Base-by-base conservation (phyloP, 208 protist genomes). In the Acanthamoeba healyi region DNA sequence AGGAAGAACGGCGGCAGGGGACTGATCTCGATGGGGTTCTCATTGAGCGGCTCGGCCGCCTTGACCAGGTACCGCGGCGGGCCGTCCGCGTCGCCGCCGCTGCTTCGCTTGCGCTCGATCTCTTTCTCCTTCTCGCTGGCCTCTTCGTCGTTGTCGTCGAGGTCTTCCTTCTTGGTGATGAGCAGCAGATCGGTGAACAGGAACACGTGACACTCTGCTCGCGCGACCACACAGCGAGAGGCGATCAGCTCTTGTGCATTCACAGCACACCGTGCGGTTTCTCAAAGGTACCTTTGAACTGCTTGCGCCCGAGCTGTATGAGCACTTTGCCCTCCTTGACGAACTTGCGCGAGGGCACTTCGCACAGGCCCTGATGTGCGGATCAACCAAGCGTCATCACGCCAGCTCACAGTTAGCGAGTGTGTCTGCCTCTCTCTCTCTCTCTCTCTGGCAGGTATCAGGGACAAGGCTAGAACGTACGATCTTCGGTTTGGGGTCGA, bases 21-120 rank as follows among this genome's bases (percentile, higher is more conserved):
- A 24, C 72, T 82, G 9, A 82, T 82, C 72, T 82, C 72, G 42
- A 82, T 82, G 2, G 72, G 72, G 26, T 82, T 82, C 72, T 82
- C 72, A 29, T 82, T 82, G 5, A 82, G 72, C 38, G 72, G 72
- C 24, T 82, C 72, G 2, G 72, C 72, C 42, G 36, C 72, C 72
- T 82, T 82, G 72, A 82, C 72, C 15, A 82, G 14, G 24, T 54
- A 82, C 10, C 72, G 72, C 42, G 10, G 40, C n/a, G n/a, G 54
- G 54, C 54, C 17, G 54, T 3, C 54, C 12, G 5, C 54, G 19
- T 49, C 12, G 44, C 44, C 12, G 4, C 44, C 12, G 44, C 44
- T 49, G 44, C 44, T 49, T 12, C 44, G 24, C 58, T 65, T 29
- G 15, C 10, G 58, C 24, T 65, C n/a, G 58, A 24, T 42, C 32